Evolutionary conservation across 352 stramenopile species (phyloP).

Genomic region (Phytophthora idaei): DNA sequence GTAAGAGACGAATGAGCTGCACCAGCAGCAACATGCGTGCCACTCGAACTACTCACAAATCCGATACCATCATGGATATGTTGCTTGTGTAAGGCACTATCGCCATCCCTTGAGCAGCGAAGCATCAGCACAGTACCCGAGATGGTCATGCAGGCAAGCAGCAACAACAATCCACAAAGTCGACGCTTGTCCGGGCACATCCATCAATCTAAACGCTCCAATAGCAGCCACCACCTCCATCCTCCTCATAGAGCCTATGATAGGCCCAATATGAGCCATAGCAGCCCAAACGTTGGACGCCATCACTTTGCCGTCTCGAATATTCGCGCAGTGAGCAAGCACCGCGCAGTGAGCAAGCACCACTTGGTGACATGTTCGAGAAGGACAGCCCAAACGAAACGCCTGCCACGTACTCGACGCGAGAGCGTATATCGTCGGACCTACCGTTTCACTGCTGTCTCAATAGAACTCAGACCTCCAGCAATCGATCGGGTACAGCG

Average conservation of each 20-base stretch:
- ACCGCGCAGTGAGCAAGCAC: neutral
- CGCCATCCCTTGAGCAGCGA: too few relatives aligned
- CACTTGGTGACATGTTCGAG: constrained; percentile 17
- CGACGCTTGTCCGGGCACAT: neutral
- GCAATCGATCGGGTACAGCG: constrained; percentile 11
- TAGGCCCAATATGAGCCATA: too few relatives aligned
- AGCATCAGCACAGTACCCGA: too few relatives aligned
- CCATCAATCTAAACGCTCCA: constrained; percentile 4
- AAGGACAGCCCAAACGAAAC: constrained; percentile 9
- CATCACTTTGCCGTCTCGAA: constrained; percentile 6
- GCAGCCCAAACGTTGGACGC: neutral
- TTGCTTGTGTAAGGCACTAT: too few relatives aligned
- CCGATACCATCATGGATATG: too few relatives aligned
- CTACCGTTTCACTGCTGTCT: neutral
- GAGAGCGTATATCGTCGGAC: constrained; percentile 26
- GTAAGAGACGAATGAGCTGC: too few relatives aligned
- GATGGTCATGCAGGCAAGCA: too few relatives aligned
- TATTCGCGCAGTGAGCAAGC: constrained; percentile 3
- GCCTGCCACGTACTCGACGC: constrained; percentile 14
- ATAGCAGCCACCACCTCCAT: neutral
- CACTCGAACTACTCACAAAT: too few relatives aligned
- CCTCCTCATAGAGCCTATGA: neutral
- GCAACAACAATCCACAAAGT: too few relatives aligned
- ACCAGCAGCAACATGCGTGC: too few relatives aligned
- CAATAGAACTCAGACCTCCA: constrained; percentile 25